Percentiles rank a stretch among this genome's conserved stretches.
phyloP scores from a whole-genome alignment of 2,329 filamentous ascomycete genomes.

The Colletotrichum spinosum region DNA sequence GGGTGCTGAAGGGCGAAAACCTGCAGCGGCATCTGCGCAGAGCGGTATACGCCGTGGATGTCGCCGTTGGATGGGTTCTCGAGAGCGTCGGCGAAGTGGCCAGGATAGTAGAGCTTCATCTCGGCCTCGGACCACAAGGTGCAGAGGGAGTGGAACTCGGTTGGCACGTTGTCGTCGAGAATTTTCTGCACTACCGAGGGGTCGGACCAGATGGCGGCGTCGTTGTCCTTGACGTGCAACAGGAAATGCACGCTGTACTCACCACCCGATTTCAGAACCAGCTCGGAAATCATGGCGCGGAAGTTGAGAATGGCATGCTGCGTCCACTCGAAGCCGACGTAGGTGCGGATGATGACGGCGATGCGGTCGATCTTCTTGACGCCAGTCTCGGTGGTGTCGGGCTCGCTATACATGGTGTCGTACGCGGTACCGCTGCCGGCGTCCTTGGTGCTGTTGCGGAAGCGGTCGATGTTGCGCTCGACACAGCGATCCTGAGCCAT shows the following conservation, averaged over 20 bases:
- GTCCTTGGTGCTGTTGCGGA: slow-evolving; percentile 55
- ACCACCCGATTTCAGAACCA: slow-evolving; percentile 80
- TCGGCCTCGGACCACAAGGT: slow-evolving; percentile 88
- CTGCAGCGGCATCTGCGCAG: slow-evolving; percentile 71
- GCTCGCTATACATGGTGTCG: slow-evolving; percentile 16
- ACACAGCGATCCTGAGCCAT: slow-evolving; percentile 65
- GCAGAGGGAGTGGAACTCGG: slow-evolving; percentile 83
- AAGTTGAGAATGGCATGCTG: slow-evolving; percentile 83
- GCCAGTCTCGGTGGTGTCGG: slow-evolving; percentile 33
- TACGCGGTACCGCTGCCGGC: slow-evolving; percentile 2
- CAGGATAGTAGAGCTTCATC: slow-evolving; percentile 82
- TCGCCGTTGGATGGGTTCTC: slow-evolving; percentile 67
- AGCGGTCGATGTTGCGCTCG: slow-evolving; percentile 73
- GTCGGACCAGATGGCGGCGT: slow-evolving; percentile 85
- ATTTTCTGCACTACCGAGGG: slow-evolving; percentile 78
- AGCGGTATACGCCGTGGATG: slow-evolving; percentile 77
- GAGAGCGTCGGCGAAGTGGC: slow-evolving; percentile 76
- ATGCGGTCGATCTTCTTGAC: slow-evolving; percentile 68
- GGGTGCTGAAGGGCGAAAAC: slow-evolving; percentile 73
- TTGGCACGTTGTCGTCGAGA: slow-evolving; percentile 72
- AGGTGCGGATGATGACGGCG: slow-evolving; percentile 83
- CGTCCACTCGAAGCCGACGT: slow-evolving; percentile 83
- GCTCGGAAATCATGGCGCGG: slow-evolving; percentile 82
- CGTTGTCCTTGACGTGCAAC: slow-evolving; percentile 84
- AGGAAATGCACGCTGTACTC: slow-evolving; percentile 88